These are phyloP conservation scores for Pholiota adiposa DNA, from an alignment of 1,284 basidiomycete genomes.

Conservation along the genomic window DNA sequence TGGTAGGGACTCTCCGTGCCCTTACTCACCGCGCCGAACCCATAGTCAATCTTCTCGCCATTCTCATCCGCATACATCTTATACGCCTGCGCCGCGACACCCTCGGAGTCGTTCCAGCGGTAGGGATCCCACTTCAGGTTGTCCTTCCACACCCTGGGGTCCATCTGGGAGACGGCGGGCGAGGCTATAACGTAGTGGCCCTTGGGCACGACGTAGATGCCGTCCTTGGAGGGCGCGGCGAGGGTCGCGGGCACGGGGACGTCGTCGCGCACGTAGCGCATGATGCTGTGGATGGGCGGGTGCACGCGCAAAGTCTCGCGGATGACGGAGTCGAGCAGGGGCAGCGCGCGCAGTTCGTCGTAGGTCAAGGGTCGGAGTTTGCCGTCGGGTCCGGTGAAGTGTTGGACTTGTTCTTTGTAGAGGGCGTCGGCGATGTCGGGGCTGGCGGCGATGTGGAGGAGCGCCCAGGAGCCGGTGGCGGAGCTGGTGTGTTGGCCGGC, in stretches of 20 bases:
- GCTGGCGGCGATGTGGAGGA: slow-evolving; percentile 87
- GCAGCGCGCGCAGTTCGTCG: slow-evolving; percentile 86
- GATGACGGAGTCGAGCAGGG: slow-evolving; percentile 88
- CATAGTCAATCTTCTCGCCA: slow-evolving; percentile 94
- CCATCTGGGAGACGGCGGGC: slow-evolving; percentile 88
- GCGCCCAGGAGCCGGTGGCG: slow-evolving; percentile 90
- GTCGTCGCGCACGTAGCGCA: slow-evolving; percentile 88
- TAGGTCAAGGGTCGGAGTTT: slow-evolving; percentile 82
- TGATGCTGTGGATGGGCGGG: slow-evolving; percentile 91
- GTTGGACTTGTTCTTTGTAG: slow-evolving; percentile 88
- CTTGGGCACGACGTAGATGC: slow-evolving; percentile 86
- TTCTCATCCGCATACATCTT: slow-evolving; percentile 73
- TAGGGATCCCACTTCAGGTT: slow-evolving; percentile 77
- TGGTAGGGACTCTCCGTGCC: slow-evolving; percentile 90
- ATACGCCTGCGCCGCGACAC: slow-evolving; percentile 78
- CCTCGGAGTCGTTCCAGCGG: slow-evolving; percentile 85
- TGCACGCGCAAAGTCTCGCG: slow-evolving; percentile 93
- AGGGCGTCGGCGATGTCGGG: slow-evolving; percentile 79
- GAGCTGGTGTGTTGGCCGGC: slow-evolving; percentile 98
- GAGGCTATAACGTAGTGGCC: slow-evolving; percentile 92
- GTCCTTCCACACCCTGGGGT: slow-evolving; percentile 85
- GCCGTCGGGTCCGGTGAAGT: slow-evolving; percentile 84
- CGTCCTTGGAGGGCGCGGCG: slow-evolving; percentile 71
- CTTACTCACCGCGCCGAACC: slow-evolving; percentile 93
- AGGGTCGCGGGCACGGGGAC: slow-evolving; percentile 85